Base-by-base conservation (phyloP, 257 asterid genomes). In the Lantana camara region DNA sequence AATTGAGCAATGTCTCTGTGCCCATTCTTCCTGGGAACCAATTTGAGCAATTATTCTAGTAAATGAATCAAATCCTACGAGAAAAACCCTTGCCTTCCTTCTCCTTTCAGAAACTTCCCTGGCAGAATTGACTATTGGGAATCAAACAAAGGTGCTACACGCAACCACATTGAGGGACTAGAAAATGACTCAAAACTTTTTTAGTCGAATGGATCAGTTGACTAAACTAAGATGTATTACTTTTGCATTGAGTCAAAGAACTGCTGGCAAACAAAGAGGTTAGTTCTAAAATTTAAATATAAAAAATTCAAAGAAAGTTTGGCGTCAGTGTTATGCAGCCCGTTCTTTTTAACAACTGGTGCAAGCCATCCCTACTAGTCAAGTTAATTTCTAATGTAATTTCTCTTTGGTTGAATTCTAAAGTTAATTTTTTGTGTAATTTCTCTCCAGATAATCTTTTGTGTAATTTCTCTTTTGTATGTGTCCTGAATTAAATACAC, bases 1-100 rank as follows among this genome's bases (percentile, higher is more conserved):
- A 57, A 20, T 15, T 44, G 64, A 85, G 88, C 71, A 73, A 77
- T 30, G 66, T 69, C 55, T 71, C 80, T 1, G 62, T 41, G 56
- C 69, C 73, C 89, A 85, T 82, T 57, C 55, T 64, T 55, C 45
- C 27, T 15, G 27, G 4, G 24, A 58, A 9, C 37, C 48, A 60
- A 49, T 62, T 30, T 1, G 16, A 64, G n/a, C 54, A 23, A 27
- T 9, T 24, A 29, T 19, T 42, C 22, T 17, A 27, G 15, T 4
- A 13, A 38, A 42, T 17, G 24, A 30, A 32, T 35, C 47, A 37
- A 20, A 32, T 37, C 19, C 20, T 37, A 38, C 6, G 13, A 38
- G 27, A 22, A 21, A 58, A 37, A 11, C 64, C 29, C 12, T 12
- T 10, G 0, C 19, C 41, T 24, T 27, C 21, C 27, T 29, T 23